Conservation (phyloP, 2,329 filamentous ascomycete genomes). For the Colletotrichum shisoi region DNA sequence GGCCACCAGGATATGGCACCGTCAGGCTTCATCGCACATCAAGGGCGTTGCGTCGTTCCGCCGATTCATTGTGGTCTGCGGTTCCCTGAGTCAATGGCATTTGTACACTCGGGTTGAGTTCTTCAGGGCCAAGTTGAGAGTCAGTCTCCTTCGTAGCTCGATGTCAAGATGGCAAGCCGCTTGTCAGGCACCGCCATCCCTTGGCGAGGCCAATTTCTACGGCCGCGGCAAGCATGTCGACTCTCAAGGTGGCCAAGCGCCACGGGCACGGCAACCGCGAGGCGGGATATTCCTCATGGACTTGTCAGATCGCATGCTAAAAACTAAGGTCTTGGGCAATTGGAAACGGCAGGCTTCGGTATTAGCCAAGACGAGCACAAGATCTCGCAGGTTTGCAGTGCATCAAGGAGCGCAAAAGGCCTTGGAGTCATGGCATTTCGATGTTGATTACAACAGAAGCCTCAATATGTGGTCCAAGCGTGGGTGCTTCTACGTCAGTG, state of each 20-base stretch:
- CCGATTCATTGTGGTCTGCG: slow-evolving; percentile 1
- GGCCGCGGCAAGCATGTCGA: not conserved
- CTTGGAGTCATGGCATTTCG: slow-evolving; percentile 21
- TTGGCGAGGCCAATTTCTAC: not conserved
- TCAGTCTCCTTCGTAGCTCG: slow-evolving; percentile 18
- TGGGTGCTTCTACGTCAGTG: slow-evolving; percentile 24
- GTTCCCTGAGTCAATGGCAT: slow-evolving; percentile 25
- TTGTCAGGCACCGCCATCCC: slow-evolving; percentile 14
- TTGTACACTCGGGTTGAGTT: slow-evolving; percentile 20
- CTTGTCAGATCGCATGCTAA: slow-evolving; percentile 26
- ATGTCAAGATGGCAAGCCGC: slow-evolving; percentile 25
- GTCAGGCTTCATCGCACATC: slow-evolving; percentile 2
- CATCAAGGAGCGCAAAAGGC: slow-evolving; percentile 16
- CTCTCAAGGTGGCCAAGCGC: not conserved
- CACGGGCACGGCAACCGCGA: not conserved
- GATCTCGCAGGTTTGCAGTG: slow-evolving; percentile 20
- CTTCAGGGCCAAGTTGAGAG: slow-evolving; percentile 20
- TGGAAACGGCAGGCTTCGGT: slow-evolving; percentile 23
- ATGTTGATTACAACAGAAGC: slow-evolving; percentile 1
- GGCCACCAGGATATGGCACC: slow-evolving; percentile 10
- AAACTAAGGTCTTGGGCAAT: slow-evolving; percentile 24
- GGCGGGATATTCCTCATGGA: not conserved
- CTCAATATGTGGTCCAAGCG: slow-evolving; percentile 26
- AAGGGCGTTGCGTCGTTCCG: slow-evolving; percentile 5
- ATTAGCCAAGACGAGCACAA: slow-evolving; percentile 5